Percentiles rank a stretch among this genome's conserved stretches.
These are phyloP conservation scores for Kwoniella pini DNA, from an alignment of 768 basidiomycete species.

Conservation along the genomic window DNA sequence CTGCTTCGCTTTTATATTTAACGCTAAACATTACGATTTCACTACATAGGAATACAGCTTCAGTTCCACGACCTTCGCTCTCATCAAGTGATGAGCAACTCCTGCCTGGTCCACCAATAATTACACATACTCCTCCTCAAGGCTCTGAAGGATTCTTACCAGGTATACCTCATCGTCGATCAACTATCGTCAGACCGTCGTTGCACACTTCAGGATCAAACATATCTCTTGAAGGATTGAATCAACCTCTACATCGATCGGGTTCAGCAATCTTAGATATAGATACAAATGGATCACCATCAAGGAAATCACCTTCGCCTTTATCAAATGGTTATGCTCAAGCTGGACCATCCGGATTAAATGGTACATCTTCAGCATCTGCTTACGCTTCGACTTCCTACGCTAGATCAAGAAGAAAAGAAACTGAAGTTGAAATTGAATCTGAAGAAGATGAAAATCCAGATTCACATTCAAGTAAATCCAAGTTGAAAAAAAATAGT, in stretches of 20 bases:
- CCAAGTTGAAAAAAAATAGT: slow-evolving; percentile 10
- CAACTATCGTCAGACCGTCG: slow-evolving; percentile 17
- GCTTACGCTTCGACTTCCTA: slow-evolving; percentile 15
- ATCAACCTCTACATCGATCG: not conserved
- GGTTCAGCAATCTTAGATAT: slow-evolving; percentile 1
- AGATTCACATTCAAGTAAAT: not conserved
- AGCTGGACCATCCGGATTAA: slow-evolving; percentile 3
- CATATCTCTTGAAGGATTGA: slow-evolving; percentile 22
- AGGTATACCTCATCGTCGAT: slow-evolving; percentile 19
- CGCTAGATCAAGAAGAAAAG: slow-evolving; percentile 30
- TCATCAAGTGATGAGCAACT: slow-evolving; percentile 29
- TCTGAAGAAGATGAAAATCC: slow-evolving; percentile 26
- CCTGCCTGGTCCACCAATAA: not conserved
- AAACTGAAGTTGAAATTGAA: slow-evolving; percentile 21
- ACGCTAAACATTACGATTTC: not conserved
- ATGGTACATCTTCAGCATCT: not conserved
- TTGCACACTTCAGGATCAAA: slow-evolving; percentile 34
- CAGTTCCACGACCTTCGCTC: slow-evolving; percentile 24
- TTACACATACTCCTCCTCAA: slow-evolving; percentile 7
- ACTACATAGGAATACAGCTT: not conserved
- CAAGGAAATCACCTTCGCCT: slow-evolving; percentile 11
- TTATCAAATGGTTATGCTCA: slow-evolving; percentile 12
- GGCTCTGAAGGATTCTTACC: slow-evolving; percentile 2
- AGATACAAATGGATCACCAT: not conserved
- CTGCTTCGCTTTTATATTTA: too few relatives aligned